Percentiles rank a stretch among this genome's conserved stretches.
Evolutionary conservation across 441 rosid species (phyloP).

Genomic region (Adansonia gregorii): DNA sequence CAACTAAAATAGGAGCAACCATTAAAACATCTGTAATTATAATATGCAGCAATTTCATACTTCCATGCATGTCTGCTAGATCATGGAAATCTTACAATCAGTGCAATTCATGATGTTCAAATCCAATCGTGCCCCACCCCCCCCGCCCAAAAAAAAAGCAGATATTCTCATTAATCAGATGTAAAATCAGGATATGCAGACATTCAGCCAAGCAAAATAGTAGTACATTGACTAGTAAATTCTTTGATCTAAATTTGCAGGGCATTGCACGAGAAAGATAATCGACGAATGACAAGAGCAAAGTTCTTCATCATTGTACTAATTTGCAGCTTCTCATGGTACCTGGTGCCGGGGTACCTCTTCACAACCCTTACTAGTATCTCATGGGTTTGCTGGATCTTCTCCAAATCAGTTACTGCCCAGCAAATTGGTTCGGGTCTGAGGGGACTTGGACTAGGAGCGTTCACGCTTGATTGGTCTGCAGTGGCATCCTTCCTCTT

Average conservation of each 20-base stretch:
- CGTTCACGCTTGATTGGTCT: conserved; percentile 82
- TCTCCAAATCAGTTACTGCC: conserved; percentile 79
- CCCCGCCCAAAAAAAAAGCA: not conserved
- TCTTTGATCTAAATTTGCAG: conserved; percentile 37
- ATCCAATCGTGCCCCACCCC: too few relatives aligned
- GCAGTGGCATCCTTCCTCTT: conserved; percentile 75
- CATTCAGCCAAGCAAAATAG: not conserved
- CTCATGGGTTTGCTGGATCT: conserved; percentile 90
- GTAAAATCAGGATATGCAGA: not conserved
- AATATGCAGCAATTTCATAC: not conserved
- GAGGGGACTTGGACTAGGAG: conserved; percentile 86
- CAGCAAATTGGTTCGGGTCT: conserved; percentile 91
- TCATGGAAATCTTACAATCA: not conserved
- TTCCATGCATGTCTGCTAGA: not conserved
- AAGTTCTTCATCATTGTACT: conserved; percentile 83
- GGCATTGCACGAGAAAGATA: conserved; percentile 80
- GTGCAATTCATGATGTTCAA: not conserved
- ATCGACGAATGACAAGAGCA: conserved; percentile 59
- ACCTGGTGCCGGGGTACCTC: conserved; percentile 73
- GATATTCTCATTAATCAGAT: not conserved
- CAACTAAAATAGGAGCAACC: not conserved
- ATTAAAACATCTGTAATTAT: not conserved
- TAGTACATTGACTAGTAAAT: not conserved
- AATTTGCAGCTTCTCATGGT: conserved; percentile 77
- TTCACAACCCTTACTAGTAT: conserved; percentile 74